Base-by-base conservation (phyloP, 2,329 filamentous ascomycete genomes). In the Colletotrichum tropicale region DNA sequence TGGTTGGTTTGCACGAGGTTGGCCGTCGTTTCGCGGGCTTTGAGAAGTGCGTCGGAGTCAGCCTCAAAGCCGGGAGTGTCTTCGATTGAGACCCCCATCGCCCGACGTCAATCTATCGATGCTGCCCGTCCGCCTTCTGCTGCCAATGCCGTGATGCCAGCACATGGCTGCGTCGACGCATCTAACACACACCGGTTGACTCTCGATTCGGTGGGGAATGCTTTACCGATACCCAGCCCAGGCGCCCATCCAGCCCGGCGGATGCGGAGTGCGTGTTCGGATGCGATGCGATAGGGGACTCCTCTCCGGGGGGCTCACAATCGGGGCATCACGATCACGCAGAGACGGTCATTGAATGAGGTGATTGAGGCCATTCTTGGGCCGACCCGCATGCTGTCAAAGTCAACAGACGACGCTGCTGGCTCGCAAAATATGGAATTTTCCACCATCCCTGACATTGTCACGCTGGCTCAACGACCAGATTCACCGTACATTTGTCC, bases 351-450 rank as follows among this genome's bases (percentile, higher is more conserved):
- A 15, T 43, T 56, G 21, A 16, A 18, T 26, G 16, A 64, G n/a
- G 28, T 43, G 61, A 64, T 36, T 75, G 73, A 73, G 64, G 73
- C 56, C 62, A 65, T 75, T 58, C 43, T 68, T 65, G 70, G 64
- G 48, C 68, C 26, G 61, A 56, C 16, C 62, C 28, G 21, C 7
- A 38, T 52, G 34, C 38, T 32, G 58, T 16, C 56, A 36, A 9
- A 36, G 12, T 7, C 62, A 62, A 36, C 13, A n/a, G 5, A 30
- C 24, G 24, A 52, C 16, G 24, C 62, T 18, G 13, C 34, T 24
- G 32, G 43, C 61, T 38, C 18, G 24, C 38, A 36, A 30, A 26
- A 36, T 67, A 36, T n/a, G 28, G 15, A 32, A 36, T 52, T 28
- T 15, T 64, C n/a, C 61, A 21, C 61, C 60, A 15, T 21, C 13